Base-by-base conservation (phyloP, 2,329 filamentous ascomycete genomes). In the Neonectria punicea region DNA sequence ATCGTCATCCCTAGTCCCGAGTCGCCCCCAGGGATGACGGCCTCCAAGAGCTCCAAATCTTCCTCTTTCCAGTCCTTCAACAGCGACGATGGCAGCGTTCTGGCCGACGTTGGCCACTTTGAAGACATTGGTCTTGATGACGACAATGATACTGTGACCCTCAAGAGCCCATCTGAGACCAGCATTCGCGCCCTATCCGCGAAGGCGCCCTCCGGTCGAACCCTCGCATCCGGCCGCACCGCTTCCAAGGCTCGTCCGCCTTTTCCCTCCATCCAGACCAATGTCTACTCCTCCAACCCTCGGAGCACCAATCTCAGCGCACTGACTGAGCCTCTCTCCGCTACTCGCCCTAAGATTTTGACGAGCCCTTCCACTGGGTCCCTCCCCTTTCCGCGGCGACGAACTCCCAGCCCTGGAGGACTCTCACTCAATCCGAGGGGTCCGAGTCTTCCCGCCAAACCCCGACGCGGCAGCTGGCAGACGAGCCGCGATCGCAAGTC, bases 41-140 rank as follows among this genome's bases (percentile, higher is more conserved):
- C 83, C 71, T 97, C 93, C 66, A 97, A 95, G 80, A 96, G 93
- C 67, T 97, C 93, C 70, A 97, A 96, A 80, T 94, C 93, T 30
- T 97, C 93, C 5, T 97, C 93, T 54, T 92, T 95, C 74, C 91
- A 91, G 72, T 97, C 94, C 41, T 90, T 92, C 61, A 90, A 88
- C 67, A 91, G 90, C 74, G 91, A 93, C 74, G 92, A 93, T 72
- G 89, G 90, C 74, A 88, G 86, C 70, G 86, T 89, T 55, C 82
- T 92, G 50, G 86, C 89, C 57, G 93, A 97, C 75, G 87, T 91
- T 63, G 90, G 89, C 68, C 90, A 98, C 78, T 98, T 98, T 74
- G 95, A 98, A 78, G 95, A 98, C 70, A 97, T 98, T 77, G 93
- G 92, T 13, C 88, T 98, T 32, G 91, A 94, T 72, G 90, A 94